phyloP scores from a whole-genome alignment of 345 rosid species.

The Salix dunnii region DNA sequence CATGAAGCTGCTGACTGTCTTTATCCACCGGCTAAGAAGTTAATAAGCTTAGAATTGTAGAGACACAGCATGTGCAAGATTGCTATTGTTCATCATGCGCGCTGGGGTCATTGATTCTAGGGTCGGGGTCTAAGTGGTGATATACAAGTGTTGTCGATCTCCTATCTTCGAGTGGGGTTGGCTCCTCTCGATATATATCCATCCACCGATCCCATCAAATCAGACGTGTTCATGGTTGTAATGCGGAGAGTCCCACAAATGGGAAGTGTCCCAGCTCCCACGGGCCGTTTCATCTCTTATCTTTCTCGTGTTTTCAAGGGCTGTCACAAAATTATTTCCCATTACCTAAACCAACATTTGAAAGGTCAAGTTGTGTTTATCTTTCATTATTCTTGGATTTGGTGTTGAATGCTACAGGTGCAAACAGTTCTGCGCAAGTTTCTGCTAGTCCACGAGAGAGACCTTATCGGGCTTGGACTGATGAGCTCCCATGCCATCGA shows the following conservation, averaged over 20 bases:
- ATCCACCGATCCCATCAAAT: conserved; percentile 2
- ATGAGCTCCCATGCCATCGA: neutral
- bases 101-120: conserved; percentile 11
- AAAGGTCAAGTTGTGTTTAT: too few species aligned
- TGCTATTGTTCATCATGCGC: conserved; percentile 27
- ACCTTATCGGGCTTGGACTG: neutral
- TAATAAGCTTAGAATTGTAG: neutral
- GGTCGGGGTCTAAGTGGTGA: neutral
- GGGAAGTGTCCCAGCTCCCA: conserved; percentile 3
- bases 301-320: conserved; percentile 1
- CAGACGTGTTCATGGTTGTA: conserved; percentile 3
- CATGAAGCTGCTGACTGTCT: neutral
- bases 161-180: neutral
- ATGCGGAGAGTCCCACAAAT: conserved; percentile 10
- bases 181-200: neutral
- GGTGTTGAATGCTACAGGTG: too few species aligned
- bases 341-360: too few species aligned
- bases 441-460: neutral
- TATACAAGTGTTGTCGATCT: neutral
- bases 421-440: too few species aligned
- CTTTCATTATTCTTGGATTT: too few species aligned
- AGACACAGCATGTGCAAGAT: conserved; percentile 39
- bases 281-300: neutral
- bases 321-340: neutral
- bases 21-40: neutral